Base-by-base conservation (phyloP, 352 stramenopile species). In the Nothophytophthora sp. region DNA sequence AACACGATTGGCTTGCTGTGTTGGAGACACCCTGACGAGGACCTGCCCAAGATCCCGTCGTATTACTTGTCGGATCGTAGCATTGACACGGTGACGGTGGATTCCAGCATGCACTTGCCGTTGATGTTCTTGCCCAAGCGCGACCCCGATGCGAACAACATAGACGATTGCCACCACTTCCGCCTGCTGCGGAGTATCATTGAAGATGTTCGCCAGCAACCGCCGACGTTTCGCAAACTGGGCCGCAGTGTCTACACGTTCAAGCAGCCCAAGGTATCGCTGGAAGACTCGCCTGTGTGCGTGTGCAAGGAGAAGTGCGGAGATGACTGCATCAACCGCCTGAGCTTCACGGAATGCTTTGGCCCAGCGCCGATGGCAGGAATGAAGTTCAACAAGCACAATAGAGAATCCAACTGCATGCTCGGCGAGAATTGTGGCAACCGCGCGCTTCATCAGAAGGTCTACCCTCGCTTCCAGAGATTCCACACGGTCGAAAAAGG, bases 241-340 rank as follows among this genome's bases (percentile, higher is more conserved):
- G 60, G 62, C 37, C 73, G 80, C 25, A 96, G 75, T 50, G 81
- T 92, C 48, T 96, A 95, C 69, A 91, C 80, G 19, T 96, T 92
- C 57, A 96, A 96, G 52, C 80, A 79, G 46, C 63, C 60, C 12
- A 91, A 88, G 43, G 58, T 81, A 20, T 87, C 76, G 12, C 50
- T 94, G 20, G 81, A 93, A 41, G 86, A 96, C 46, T 61, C 78
- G 11, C 82, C 86, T 5, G 72, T 82, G 66, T 96, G 86, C 55
- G 55, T 88, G 3, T 96, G 86, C 66, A 94, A 72, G 46, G 58
- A 72, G n/a, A 45, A 36, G 13, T 98, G 94, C 48, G 87, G 72
- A 39, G 92, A 98, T n/a, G 63, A 97, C 45, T 98, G 94, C 55
- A 96, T 97, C 50, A 98, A 98, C 53, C 81, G 90, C 1, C 50